These are phyloP conservation scores for Metarhizium anisopliae DNA, from an alignment of 2,329 filamentous ascomycete genomes.

Conservation along the genomic window DNA sequence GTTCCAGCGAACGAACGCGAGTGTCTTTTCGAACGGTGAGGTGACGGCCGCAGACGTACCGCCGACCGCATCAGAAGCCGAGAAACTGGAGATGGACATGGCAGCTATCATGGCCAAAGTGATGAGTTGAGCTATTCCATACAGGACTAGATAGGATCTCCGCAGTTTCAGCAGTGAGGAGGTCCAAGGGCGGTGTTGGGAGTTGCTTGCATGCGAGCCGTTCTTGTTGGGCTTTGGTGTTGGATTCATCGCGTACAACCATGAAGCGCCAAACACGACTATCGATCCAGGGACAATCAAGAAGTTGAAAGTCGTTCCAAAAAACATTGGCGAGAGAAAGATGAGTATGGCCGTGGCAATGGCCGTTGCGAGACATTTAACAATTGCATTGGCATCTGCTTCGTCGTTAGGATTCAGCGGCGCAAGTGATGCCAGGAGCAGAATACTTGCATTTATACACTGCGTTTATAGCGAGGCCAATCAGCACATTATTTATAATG, in stretches of 20 bases:
- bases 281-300: conserved; percentile 16
- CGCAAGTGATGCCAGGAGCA: too few relatives aligned
- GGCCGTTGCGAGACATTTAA: conserved; percentile 24
- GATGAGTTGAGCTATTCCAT: too few relatives aligned
- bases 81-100: too few relatives aligned
- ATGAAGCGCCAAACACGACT: too few relatives aligned
- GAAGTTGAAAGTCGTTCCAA: conserved; percentile 18
- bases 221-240: conserved; percentile 22
- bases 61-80: too few relatives aligned
- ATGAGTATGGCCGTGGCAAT: conserved; percentile 22
- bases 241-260: conserved; percentile 4
- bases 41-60: background rate
- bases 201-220: conserved; percentile 11
- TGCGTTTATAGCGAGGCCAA: too few relatives aligned
- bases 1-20: conserved; percentile 6
- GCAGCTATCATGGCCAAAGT: too few relatives aligned
- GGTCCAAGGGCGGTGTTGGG: background rate
- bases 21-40: conserved; percentile 19
- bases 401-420: conserved; percentile 14
- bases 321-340: conserved; percentile 20
- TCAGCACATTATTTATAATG: too few relatives aligned
- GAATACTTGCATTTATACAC: too few relatives aligned
- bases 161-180: background rate
- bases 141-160: too few relatives aligned
- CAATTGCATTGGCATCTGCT: conserved; percentile 23